A percentile compares a stretch with the other conserved stretches of the same genome.
These are phyloP conservation scores for Venturiaceae sp. DNA, from an alignment of 2,329 filamentous ascomycete genomes.

Conservation along the genomic window DNA sequence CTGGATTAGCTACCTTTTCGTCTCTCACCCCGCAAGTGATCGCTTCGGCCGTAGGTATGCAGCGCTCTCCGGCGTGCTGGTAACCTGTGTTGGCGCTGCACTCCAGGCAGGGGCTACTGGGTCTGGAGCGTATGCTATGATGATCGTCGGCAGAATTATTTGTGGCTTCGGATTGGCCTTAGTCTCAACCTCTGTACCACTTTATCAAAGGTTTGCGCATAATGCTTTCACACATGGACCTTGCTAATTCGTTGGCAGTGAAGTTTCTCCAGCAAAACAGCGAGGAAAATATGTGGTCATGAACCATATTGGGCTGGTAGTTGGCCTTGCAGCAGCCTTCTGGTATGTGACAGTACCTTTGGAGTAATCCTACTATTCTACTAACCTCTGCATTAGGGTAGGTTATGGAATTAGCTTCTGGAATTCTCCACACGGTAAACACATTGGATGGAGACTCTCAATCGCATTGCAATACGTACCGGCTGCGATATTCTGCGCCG, in stretches of 20 bases:
- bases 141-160: conserved; percentile 42
- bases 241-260: conserved; percentile 29
- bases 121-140: conserved; percentile 38
- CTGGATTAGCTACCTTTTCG: conserved; percentile 43
- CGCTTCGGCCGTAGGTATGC: conserved; percentile 42
- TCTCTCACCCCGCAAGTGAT: conserved; percentile 44
- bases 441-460: conserved; percentile 44
- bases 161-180: conserved; percentile 45
- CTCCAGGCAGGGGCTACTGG: conserved; percentile 36
- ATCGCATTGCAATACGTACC: conserved; percentile 44
- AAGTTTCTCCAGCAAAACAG: conserved; percentile 44
- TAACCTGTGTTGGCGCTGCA: conserved; percentile 39
- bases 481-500: conserved; percentile 37
- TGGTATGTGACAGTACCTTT: conserved; percentile 34
- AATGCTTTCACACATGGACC: conserved; percentile 14
- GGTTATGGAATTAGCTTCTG: conserved; percentile 48
- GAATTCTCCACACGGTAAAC: conserved; percentile 31
- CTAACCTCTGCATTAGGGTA: conserved; percentile 30
- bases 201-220: conserved; percentile 54
- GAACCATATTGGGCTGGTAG: conserved; percentile 50
- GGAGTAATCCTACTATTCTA: neutral
- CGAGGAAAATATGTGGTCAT: conserved; percentile 48
- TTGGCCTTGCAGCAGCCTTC: conserved; percentile 43
- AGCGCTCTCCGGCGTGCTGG: conserved; percentile 36
- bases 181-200: conserved; percentile 46